Percentiles rank a stretch among this genome's conserved stretches.
These are phyloP conservation scores for Acanthamoeba royreba DNA, from an alignment of 208 protist genomes.

Conservation along the genomic window DNA sequence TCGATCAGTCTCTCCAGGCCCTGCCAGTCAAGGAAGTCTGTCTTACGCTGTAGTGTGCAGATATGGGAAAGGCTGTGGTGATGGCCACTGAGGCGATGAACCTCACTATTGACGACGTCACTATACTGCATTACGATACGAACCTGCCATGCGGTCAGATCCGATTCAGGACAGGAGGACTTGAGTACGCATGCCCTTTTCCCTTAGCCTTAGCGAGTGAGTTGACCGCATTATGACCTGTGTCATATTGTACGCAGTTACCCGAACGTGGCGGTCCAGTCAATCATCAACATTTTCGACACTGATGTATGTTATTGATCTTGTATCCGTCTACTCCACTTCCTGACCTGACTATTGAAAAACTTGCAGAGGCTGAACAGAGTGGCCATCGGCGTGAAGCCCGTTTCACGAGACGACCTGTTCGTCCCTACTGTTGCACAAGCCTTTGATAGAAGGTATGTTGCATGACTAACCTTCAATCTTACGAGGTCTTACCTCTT, in stretches of 20 bases:
- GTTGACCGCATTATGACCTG: background rate
- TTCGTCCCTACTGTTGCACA: background rate
- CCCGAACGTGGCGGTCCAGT: background rate
- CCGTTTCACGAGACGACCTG: background rate
- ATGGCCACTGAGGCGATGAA: background rate
- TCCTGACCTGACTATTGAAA: too few species aligned
- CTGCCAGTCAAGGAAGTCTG: too few species aligned
- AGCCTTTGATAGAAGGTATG: background rate
- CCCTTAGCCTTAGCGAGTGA: background rate
- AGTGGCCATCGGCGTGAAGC: background rate
- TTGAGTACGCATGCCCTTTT: background rate
- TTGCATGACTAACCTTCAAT: background rate
- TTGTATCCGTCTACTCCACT: background rate
- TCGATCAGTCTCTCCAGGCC: too few species aligned
- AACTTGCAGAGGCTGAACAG: constrained; percentile 19
- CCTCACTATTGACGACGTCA: constrained; percentile 14
- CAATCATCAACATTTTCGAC: background rate
- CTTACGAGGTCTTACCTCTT: background rate
- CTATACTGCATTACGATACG: background rate
- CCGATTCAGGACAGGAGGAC: background rate
- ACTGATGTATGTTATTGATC: background rate
- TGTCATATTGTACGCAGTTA: background rate
- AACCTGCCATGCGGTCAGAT: background rate
- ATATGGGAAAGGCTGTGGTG: background rate
- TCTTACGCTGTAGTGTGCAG: background rate